phyloP scores from a whole-genome alignment of 2,329 filamentous ascomycete genomes.

The Ophiostoma sp. region DNA sequence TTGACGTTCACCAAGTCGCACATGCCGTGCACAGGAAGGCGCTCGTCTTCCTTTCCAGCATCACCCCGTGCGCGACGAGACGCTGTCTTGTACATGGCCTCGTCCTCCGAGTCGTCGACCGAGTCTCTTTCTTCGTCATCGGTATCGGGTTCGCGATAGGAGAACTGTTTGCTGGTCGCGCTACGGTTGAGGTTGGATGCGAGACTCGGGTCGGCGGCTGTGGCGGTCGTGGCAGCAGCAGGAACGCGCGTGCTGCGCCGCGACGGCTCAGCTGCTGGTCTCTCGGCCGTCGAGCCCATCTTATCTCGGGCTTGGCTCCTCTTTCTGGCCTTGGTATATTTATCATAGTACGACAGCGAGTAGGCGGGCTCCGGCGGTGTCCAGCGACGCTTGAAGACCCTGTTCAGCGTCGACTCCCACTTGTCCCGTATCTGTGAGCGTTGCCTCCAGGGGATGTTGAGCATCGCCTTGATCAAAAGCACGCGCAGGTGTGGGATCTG shows the following conservation, averaged over 20 bases:
- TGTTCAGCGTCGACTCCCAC: constrained; percentile 67
- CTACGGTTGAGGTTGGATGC: constrained; percentile 14
- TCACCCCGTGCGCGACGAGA: too few species aligned
- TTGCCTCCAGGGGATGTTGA: constrained; percentile 76
- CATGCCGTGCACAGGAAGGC: constrained; percentile 55
- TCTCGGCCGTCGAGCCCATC: not conserved
- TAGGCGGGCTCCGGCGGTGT: constrained; percentile 28
- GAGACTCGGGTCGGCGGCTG: constrained; percentile 29
- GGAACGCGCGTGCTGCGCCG: constrained; percentile 38
- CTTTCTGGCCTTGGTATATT: not conserved
- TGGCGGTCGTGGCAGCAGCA: constrained; percentile 18
- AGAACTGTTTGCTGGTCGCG: constrained; percentile 23
- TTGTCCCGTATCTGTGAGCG: constrained; percentile 71
- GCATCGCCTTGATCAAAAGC: constrained; percentile 68
- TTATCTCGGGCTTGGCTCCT: not conserved
- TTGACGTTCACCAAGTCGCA: constrained; percentile 65
- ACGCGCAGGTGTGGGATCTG: constrained; percentile 61
- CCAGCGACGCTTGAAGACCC: constrained; percentile 53
- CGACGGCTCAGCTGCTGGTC: constrained; percentile 4
- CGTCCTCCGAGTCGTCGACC: not conserved
- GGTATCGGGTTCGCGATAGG: constrained; percentile 45
- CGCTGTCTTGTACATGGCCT: too few species aligned
- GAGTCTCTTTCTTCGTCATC: constrained; percentile 32
- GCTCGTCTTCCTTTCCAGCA: not conserved
- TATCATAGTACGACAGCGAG: constrained; percentile 25